Evolutionary conservation across 2,329 filamentous ascomycete genomes (phyloP).

Genomic region (Phaeoacremonium minimum): DNA sequence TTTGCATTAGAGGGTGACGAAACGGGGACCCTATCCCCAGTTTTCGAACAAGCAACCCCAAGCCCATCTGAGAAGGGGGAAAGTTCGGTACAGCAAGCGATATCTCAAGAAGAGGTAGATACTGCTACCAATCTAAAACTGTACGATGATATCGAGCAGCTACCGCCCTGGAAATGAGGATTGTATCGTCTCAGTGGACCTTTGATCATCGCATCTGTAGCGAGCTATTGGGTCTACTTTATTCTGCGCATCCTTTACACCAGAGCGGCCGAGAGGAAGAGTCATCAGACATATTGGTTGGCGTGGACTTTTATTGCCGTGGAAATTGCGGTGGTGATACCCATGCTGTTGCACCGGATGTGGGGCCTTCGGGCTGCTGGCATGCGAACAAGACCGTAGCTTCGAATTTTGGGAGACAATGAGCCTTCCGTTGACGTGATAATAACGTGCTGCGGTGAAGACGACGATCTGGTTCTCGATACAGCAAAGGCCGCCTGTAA

Average conservation of each 20-base stretch:
- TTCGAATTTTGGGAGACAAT: conserved; percentile 42
- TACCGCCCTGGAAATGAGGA: conserved; percentile 6
- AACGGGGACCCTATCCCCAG: too few species aligned
- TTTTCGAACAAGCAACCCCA: too few species aligned
- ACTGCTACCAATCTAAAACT: too few species aligned
- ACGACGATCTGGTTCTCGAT: conserved; percentile 50
- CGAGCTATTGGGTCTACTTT: conserved; percentile 4
- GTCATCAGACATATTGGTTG: conserved; percentile 4
- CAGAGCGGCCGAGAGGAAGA: not conserved
- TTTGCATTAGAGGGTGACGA: too few species aligned
- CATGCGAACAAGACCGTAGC: conserved; percentile 31
- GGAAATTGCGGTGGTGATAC: conserved; percentile 1
- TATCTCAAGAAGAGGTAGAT: too few species aligned
- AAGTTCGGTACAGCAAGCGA: too few species aligned
- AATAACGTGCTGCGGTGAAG: conserved; percentile 54
- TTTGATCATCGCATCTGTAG: conserved; percentile 1
- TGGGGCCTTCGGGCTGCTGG: conserved; percentile 1
- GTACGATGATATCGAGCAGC: conserved; percentile 6
- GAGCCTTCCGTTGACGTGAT: conserved; percentile 53
- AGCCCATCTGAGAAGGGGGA: too few species aligned
- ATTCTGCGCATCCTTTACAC: conserved; percentile 3
- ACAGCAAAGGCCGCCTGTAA: conserved; percentile 51
- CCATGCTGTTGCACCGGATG: conserved; percentile 1
- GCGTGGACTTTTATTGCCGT: conserved; percentile 2
- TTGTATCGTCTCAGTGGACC: conserved; percentile 5